These are phyloP conservation scores for Avena atlantica DNA, from an alignment of 176 grass and related monocot species.

Conservation along the genomic window DNA sequence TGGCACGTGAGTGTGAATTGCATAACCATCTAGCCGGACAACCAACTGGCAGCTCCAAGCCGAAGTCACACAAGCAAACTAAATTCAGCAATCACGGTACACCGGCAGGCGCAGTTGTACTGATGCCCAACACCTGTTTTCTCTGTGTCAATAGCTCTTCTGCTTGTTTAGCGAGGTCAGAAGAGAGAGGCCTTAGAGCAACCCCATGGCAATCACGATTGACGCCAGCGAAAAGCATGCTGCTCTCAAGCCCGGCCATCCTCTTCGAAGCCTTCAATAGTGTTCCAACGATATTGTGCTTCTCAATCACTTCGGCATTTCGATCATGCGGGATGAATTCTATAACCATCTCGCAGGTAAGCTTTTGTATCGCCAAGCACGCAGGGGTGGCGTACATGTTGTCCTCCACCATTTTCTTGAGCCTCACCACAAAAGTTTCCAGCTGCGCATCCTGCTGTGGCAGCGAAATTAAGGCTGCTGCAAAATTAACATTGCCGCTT, in stretches of 20 bases:
- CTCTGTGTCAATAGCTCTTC: neutral
- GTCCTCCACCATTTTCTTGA: neutral
- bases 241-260: neutral
- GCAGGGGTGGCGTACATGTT: neutral
- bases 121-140: neutral
- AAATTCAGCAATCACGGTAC: neutral
- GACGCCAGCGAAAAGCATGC: neutral
- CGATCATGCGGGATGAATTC: neutral
- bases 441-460: neutral
- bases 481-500: neutral
- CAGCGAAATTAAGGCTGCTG: neutral
- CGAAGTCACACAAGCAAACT: neutral
- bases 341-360: neutral
- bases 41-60: neutral
- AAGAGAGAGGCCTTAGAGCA: neutral
- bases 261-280: neutral
- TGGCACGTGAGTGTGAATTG: neutral
- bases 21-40: neutral
- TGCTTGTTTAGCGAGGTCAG: neutral
- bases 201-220: neutral
- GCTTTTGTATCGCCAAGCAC: neutral
- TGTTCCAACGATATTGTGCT: neutral
- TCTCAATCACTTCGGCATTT: neutral
- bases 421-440: neutral
- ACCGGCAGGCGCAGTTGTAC: neutral